Evolutionary conservation across 352 stramenopile genomes (phyloP), one percentile per base, ranked within the genome.

Genomic region (Phytophthora cryptogea): DNA sequence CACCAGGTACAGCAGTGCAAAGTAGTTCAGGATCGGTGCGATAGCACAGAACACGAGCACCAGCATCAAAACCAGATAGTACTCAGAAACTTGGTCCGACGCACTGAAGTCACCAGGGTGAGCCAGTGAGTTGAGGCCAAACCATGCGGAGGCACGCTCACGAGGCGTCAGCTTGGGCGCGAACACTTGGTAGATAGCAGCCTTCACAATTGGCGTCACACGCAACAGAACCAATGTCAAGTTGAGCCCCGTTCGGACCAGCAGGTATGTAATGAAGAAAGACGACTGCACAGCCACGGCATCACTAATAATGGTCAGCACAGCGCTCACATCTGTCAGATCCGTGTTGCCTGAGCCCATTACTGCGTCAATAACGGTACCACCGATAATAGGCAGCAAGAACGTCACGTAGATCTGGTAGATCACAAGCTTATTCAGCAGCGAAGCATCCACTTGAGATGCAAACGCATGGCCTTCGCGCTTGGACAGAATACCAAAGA

Each of bases 401-500:
- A 94, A 86, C 27, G 86, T 85, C 45, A 92, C 69, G 59, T 90
- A 92, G 43, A 89, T 81, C 63, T 94, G 86, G 64, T 92, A 92
- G 28, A 84, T 72, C 33, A 94, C 75, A 6, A 94, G 57, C 54
- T 94, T 94, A 65, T 90, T 89, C 47, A 94, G 72, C 47, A 91
- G 68, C 41, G 86, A 94, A 5, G 78, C 74, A 36, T 80, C 59
- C 14, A 94, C 78, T 23, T 79, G 78, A 2, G 83, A 78, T 0
- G 66, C 77, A 11, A 86, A 88, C 5, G 83, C 66, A 48, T 94
- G 86, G 13, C 86, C 86, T 66, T 94, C 86, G 9, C 82, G 83
- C 54, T 90, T 89, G 32, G 83, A 92, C 28, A 94, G 47, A 31
- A 91, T 80, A 7, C 81, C 79, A 27, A 94, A 91, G 49, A 94